These are phyloP conservation scores for Lasiodiplodia sp. DNA, from an alignment of 2,329 filamentous ascomycete genomes.

Conservation along the genomic window DNA sequence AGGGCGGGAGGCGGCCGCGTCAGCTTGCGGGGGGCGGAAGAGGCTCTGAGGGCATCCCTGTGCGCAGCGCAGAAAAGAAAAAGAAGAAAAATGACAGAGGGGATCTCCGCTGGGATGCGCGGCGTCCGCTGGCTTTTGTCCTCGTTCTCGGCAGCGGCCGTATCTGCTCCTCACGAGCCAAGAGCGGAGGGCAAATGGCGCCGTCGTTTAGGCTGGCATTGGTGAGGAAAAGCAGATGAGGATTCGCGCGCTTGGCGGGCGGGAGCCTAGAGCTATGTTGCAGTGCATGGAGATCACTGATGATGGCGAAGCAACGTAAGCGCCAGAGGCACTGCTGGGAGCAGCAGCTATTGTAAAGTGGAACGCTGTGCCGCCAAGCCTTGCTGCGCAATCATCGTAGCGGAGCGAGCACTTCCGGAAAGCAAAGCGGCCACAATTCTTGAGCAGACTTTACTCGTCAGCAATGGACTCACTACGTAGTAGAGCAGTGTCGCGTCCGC, in stretches of 20 bases:
- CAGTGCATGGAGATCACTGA: not conserved
- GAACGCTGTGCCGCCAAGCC: constrained; percentile 14
- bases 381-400: constrained; percentile 6
- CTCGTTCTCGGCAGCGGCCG: not conserved
- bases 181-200: not conserved
- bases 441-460: not conserved
- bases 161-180: not conserved
- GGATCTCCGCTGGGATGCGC: constrained; percentile 14
- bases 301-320: not conserved
- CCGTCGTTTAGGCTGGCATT: not conserved
- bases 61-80: not conserved
- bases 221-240: constrained; percentile 6
- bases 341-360: constrained; percentile 10
- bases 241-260: constrained; percentile 19
- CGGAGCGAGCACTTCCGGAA: not conserved
- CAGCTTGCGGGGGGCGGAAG: constrained; percentile 20
- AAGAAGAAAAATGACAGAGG: not conserved
- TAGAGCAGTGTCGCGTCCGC: not conserved
- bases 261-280: not conserved
- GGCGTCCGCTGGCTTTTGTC: constrained; percentile 1
- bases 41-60: constrained; percentile 26
- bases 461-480: not conserved
- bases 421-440: not conserved
- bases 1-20: constrained; percentile 25
- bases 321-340: constrained; percentile 8